Percentiles rank a stretch among this genome's conserved stretches.
Evolutionary conservation across 306 rosid species (phyloP).

Genomic region (Sesbania bispinosa): DNA sequence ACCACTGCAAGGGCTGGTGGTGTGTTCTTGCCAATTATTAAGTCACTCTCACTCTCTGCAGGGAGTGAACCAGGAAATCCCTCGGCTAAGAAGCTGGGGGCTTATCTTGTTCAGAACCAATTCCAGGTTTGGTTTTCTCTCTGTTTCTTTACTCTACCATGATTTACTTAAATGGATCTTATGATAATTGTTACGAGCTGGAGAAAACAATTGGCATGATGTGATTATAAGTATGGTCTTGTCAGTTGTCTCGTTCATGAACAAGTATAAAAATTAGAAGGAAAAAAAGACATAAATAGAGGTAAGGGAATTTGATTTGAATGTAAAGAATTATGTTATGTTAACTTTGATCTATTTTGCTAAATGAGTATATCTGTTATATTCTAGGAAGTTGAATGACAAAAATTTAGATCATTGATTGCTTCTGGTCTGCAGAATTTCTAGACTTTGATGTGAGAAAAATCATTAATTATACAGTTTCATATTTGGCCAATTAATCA

Average conservation of each 20-base stretch:
- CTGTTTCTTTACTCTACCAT: background rate
- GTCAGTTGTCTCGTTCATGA: background rate
- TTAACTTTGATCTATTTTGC: background rate
- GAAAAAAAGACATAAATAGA: background rate
- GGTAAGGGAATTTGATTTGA: background rate
- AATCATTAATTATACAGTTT: background rate
- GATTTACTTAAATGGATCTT: background rate
- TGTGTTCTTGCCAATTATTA: conserved; percentile 85
- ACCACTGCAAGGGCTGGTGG: conserved; percentile 97
- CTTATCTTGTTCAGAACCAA: conserved; percentile 78
- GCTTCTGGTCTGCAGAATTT: background rate
- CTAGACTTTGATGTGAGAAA: background rate
- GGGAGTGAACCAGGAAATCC: conserved; percentile 72
- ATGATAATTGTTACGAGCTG: background rate
- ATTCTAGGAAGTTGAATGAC: background rate
- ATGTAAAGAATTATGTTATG: background rate
- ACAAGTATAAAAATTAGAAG: background rate
- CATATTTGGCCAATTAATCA: background rate
- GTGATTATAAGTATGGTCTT: background rate
- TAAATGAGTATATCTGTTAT: background rate
- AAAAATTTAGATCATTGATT: background rate
- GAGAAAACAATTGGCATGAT: background rate
- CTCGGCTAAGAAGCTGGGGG: conserved; percentile 66
- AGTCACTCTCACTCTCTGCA: conserved; percentile 76
- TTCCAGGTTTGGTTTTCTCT: conserved; percentile 62